These are phyloP conservation scores for Gryganskiella cystojenkinii DNA, from an alignment of 192 early-diverging fungal species.

Conservation along the genomic window DNA sequence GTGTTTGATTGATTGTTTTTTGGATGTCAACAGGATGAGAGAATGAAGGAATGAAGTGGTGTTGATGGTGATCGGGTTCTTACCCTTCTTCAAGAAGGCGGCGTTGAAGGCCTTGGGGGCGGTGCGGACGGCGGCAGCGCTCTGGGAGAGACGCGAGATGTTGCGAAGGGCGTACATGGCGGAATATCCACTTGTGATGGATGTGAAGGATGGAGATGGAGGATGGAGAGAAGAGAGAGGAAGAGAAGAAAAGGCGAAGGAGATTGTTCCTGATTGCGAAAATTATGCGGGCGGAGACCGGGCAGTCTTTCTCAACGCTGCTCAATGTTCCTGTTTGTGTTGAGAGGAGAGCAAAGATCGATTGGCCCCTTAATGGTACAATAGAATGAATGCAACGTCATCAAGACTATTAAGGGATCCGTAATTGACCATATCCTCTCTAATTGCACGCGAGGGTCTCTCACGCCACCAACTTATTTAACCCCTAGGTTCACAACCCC, in stretches of 20 bases:
- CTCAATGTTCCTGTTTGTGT: constrained; percentile 5
- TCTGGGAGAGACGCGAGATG: constrained; percentile 57
- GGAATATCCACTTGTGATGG: constrained; percentile 28
- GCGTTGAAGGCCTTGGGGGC: constrained; percentile 56
- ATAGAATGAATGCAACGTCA: too few species aligned
- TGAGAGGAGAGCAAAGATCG: background rate
- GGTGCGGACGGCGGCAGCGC: constrained; percentile 53
- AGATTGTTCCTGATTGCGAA: constrained; percentile 36
- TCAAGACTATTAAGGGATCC: too few species aligned
- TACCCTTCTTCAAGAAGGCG: constrained; percentile 56
- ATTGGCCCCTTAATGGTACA: background rate
- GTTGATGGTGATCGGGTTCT: constrained; percentile 4
- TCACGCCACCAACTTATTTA: too few species aligned
- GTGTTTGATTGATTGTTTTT: too few species aligned
- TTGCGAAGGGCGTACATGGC: constrained; percentile 56
- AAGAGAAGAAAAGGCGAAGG: constrained; percentile 5
- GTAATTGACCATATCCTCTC: too few species aligned
- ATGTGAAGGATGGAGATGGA: constrained; percentile 9
- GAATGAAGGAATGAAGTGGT: background rate
- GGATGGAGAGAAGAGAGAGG: constrained; percentile 38
- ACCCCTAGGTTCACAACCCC: too few species aligned
- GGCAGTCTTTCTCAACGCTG: background rate
- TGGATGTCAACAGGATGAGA: too few species aligned
- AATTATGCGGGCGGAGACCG: constrained; percentile 16
- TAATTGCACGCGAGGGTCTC: too few species aligned